phyloP scores from a whole-genome alignment of 176 grass and related monocot species.

The Ampelocalamus luodianensis region DNA sequence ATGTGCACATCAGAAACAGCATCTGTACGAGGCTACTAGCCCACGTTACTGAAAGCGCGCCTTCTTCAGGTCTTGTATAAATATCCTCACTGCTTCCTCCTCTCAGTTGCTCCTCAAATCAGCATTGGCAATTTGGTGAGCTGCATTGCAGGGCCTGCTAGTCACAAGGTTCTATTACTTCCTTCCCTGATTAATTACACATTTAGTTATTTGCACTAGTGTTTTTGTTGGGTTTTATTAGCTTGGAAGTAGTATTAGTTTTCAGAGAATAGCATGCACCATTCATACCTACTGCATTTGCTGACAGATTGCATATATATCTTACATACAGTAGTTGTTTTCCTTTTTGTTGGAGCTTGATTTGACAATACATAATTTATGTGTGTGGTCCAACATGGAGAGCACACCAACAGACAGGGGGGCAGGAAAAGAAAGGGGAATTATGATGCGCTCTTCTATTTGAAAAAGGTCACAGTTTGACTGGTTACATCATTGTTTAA shows the following conservation, averaged over 20 bases:
- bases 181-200: background rate
- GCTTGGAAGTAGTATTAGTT: background rate
- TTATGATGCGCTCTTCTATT: constrained; percentile 35
- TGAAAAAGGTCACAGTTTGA: constrained; percentile 35
- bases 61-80: background rate
- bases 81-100: background rate
- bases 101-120: background rate
- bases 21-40: background rate
- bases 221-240: background rate
- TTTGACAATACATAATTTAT: constrained; percentile 43
- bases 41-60: background rate
- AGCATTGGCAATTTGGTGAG: background rate
- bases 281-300: background rate
- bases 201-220: background rate
- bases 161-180: background rate
- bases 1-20: background rate
- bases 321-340: background rate
- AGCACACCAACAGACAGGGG: constrained; percentile 48
- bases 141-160: background rate
- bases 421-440: constrained; percentile 23
- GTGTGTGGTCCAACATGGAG: constrained; percentile 22
- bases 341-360: constrained; percentile 1
- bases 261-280: background rate
- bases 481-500: constrained; percentile 22
- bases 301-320: background rate